Base-by-base conservation (phyloP, 2,329 filamentous ascomycete species). In the Truncatella angustata region DNA sequence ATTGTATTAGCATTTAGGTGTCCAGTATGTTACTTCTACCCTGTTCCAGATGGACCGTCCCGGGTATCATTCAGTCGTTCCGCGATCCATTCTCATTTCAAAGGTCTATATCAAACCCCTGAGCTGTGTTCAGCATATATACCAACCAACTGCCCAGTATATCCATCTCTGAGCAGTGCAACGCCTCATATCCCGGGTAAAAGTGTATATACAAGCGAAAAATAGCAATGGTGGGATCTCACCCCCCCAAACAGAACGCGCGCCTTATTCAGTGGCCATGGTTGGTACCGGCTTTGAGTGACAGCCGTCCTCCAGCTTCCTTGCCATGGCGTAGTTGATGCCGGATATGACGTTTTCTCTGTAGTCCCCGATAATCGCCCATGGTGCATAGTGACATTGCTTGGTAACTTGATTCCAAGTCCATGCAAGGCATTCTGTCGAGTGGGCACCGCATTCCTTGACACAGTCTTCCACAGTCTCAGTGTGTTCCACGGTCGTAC, bases 391-490 rank as follows among this genome's bases (percentile, higher is more conserved):
- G 55, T 73, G 68, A 63, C 79, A 81, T 52, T 65, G 60, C 56
- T 66, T 61, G 20, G 56, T 64, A 24, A 57, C 59, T 46, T 68
- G 64, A 30, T 79, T 72, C 66, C 74, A 81, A 23, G 72, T 73
- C 79, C 79, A 82, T 21, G 79, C 77, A 50, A 82, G 63, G 54
- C 79, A 82, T 53, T 63, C 62, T 24, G 58, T 61, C n/a, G 63
- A 58, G 34, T 68, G 65, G 28, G 64, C 58, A 21, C 68, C 60
- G 65, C 79, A 81, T 35, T 73, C 68, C 14, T 63, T 61, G 54
- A 72, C 57, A 58, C 79, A 81, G 32, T 68, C 68, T 26, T 74
- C 71, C 5, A 72, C 68, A 42, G 66, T 70, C 32, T 60, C 59
- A 10, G 77, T 65, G 34, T 67, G 62, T 11, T 62, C 59, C 55